phyloP scores from a whole-genome alignment of 441 rosid genomes.

The Gossypium laxum region DNA sequence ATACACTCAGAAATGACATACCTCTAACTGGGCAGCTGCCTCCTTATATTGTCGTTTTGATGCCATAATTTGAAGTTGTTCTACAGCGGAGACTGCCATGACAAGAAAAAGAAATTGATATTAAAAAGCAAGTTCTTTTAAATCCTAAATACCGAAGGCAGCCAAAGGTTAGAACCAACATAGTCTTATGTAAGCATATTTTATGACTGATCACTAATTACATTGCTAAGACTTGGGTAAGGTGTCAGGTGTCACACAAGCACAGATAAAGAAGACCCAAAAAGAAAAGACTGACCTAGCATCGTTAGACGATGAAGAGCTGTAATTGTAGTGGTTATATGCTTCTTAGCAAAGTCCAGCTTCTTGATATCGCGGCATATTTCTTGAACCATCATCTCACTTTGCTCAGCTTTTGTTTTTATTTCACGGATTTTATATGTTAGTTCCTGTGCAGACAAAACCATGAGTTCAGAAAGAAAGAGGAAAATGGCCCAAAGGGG shows the following conservation, averaged over 20 bases:
- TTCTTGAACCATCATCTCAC: constrained; percentile 99
- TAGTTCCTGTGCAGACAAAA: constrained; percentile 56
- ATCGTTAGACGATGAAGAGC: constrained; percentile 99
- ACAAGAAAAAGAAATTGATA: constrained; percentile 19
- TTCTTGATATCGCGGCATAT: constrained; percentile 98
- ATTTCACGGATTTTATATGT: constrained; percentile 88
- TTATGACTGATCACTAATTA: not conserved
- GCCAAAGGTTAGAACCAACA: not conserved
- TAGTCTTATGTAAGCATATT: not conserved
- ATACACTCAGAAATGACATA: constrained; percentile 17
- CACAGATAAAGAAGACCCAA: not conserved
- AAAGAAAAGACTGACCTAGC: constrained; percentile 54
- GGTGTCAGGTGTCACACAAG: not conserved
- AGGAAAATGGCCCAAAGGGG: constrained; percentile 2
- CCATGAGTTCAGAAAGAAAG: constrained; percentile 5
- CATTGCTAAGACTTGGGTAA: not conserved
- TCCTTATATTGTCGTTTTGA: constrained; percentile 95
- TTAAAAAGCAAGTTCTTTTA: not conserved
- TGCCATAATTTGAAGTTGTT: constrained; percentile 98
- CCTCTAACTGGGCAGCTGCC: constrained; percentile 99
- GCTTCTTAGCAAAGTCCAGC: constrained; percentile 98
- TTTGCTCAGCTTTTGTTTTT: constrained; percentile 96
- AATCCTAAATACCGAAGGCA: not conserved
- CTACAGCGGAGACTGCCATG: constrained; percentile 89
- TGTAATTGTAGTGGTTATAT: constrained; percentile 93